These are phyloP conservation scores for Podaxis mareebaensis DNA, from an alignment of 768 basidiomycete species.

Conservation along the genomic window DNA sequence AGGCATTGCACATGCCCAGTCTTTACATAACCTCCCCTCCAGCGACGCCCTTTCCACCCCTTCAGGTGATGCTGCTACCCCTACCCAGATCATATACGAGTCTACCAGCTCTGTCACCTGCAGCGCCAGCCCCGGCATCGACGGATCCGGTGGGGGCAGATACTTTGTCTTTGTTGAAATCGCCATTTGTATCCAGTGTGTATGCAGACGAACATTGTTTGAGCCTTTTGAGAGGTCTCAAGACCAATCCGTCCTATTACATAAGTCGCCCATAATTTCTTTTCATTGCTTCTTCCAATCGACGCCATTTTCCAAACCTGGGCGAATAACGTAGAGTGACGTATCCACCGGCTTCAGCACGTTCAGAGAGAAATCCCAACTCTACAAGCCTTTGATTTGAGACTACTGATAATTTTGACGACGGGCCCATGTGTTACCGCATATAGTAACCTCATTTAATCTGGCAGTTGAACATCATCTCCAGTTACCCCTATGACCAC, in stretches of 20 bases:
- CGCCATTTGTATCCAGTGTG: conserved; percentile 11
- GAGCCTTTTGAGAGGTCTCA: background rate
- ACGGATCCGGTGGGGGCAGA: conserved; percentile 48
- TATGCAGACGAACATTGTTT: conserved; percentile 10
- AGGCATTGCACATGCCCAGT: conserved; percentile 88
- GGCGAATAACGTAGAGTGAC: background rate
- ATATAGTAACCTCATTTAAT: conserved; percentile 4
- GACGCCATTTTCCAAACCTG: background rate
- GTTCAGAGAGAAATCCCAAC: background rate
- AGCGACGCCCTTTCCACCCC: conserved; percentile 48
- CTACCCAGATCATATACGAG: conserved; percentile 85
- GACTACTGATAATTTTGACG: too few relatives aligned
- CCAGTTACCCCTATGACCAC: background rate
- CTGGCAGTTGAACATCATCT: background rate
- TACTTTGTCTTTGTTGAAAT: conserved; percentile 51
- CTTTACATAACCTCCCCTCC: conserved; percentile 60
- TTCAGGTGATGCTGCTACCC: conserved; percentile 52
- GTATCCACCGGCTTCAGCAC: background rate
- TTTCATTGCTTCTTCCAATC: too few relatives aligned
- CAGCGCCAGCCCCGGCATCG: conserved; percentile 59
- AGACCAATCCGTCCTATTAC: conserved; percentile 7
- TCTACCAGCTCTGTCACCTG: conserved; percentile 67
- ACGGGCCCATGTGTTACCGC: background rate
- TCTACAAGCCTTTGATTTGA: too few relatives aligned
- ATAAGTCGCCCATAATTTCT: conserved; percentile 10